Base-by-base conservation (phyloP, 805 yeast species). In the Wickerhamomyces strasburgensis region DNA sequence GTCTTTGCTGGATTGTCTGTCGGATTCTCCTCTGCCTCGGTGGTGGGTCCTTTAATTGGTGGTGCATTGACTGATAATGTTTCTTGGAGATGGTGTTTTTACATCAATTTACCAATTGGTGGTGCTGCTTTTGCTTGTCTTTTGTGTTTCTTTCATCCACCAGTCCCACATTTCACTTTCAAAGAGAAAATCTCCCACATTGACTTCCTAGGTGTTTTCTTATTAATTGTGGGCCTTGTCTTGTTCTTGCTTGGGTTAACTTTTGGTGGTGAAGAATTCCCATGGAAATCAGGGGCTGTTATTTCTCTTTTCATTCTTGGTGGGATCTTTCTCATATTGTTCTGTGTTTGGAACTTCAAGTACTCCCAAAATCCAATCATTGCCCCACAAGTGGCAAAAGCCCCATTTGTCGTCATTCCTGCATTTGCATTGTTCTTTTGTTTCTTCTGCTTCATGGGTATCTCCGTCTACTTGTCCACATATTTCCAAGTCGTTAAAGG, bases 51-150 rank as follows among this genome's bases (percentile, higher is more conserved):
- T 0, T 60, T 78, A 27, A 52, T 80, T 16, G 86, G 86, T 11
- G 87, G 87, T 19, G 78, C 77, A 0, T 72, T 81, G 39, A 68
- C 83, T 2, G 58, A 73, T 2, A 61, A 70, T 34, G 75, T 68
- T 5, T 60, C 74, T n/a, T 82, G 88, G 88, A 65, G 88, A 49
- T 80, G 88, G 86, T 76, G 85, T 49, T 83, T 80, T 53, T 83
- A 75, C 58, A 66, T 83, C 44, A 82, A 81, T 55, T 55, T 83
- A 26, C 85, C 87, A 3, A 57, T 80, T 25, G 84, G 84, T 14
- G 86, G 81, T 1, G 37, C 64, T 0, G 71, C 76, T 0, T 50
- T 67, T 14, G 50, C 53, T 0, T 44, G 66, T 6, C 52, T 75
- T 14, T 33, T 65, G 4, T 40, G 67, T 5, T 61, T 67, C 14